phyloP scores from a whole-genome alignment of 768 basidiomycete species.

The Panus rudis region DNA sequence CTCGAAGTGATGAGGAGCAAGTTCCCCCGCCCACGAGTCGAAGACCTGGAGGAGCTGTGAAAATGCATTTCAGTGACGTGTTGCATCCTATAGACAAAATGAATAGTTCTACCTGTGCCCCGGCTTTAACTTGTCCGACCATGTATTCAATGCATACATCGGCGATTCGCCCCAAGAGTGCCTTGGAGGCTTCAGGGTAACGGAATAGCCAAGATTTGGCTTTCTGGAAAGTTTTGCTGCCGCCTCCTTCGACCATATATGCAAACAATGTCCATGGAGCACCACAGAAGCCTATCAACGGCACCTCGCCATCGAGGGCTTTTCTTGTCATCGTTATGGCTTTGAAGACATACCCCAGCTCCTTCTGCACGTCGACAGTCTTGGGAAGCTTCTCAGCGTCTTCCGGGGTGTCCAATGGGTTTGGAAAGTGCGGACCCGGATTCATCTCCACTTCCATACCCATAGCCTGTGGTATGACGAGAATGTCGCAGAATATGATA shows the following conservation, averaged over 20 bases:
- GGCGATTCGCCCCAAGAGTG: slow-evolving; percentile 73
- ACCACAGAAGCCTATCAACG: slow-evolving; percentile 94
- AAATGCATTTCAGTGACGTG: not conserved
- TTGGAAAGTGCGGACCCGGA: slow-evolving; percentile 83
- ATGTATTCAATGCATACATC: slow-evolving; percentile 84
- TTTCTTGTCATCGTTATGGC: slow-evolving; percentile 83
- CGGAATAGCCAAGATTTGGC: slow-evolving; percentile 93
- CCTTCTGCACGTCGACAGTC: slow-evolving; percentile 72
- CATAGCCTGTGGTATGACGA: slow-evolving; percentile 96
- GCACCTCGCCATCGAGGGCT: slow-evolving; percentile 80
- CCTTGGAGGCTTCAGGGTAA: slow-evolving; percentile 77
- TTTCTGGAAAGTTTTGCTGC: slow-evolving; percentile 84
- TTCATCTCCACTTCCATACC: slow-evolving; percentile 95
- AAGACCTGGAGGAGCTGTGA: slow-evolving; percentile 89
- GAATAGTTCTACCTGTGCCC: slow-evolving; percentile 74
- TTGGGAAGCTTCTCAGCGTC: slow-evolving; percentile 58
- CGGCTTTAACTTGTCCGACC: slow-evolving; percentile 89
- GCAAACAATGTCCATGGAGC: slow-evolving; percentile 98
- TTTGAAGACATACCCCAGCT: slow-evolving; percentile 87
- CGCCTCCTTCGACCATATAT: slow-evolving; percentile 98
- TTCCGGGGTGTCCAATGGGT: slow-evolving; percentile 71
- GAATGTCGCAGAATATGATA: slow-evolving; percentile 98
- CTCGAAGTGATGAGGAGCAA: slow-evolving; percentile 81
- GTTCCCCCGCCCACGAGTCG: slow-evolving; percentile 92
- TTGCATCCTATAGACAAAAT: not conserved